Evolutionary conservation across 331 rosid genomes (phyloP), one percentile per base, ranked within the genome.

Genomic region (Spiraea crenata): DNA sequence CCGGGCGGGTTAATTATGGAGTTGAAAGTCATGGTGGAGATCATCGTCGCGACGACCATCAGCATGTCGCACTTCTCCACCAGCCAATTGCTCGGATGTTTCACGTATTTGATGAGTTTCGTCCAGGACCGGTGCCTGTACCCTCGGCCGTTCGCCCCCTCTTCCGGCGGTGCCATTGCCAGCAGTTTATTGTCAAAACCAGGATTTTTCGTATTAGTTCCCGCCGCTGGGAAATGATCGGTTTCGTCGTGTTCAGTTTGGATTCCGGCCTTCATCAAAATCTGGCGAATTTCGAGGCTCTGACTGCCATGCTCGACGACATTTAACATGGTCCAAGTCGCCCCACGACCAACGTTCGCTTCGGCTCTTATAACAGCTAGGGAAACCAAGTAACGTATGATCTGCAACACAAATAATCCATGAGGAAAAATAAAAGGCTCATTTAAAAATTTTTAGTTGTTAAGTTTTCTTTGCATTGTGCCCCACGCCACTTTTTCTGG

Each of bases 11-110:
- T 69, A 3, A 64, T 0, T 7, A 50, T 51, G 8, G 51, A 9
- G 40, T 77, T 70, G 50, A 77, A 81, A 14, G 79, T 73, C 45
- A 77, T 64, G 1, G 67, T 68, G 45, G 76, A 3, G 25, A 81
- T 68, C 4, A 76, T 12, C 1, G 82, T 64, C 3, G 76, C 63
- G 3, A 48, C 65, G 59, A 73, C 55, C 65, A 72, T 65, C 31
- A 81, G 5, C 4, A 60, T n/a, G 3, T 63, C 77, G 16, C 67
- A 48, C 4, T 2, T 48, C 0, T 82, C 52, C 2, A 50, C 3
- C 3, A 73, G 3, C 81, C 77, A 71, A 3, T 47, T 4, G 1
- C 15, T 37, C 4, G 46, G 54, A 20, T 71, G 35, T 8, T 17
- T 49, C 16, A 40, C 1, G n/a, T 0, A 6, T n/a, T 50, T 9